Evolutionary conservation across 345 rosid genomes (phyloP).

Genomic region (Rhodamnia argentea): DNA sequence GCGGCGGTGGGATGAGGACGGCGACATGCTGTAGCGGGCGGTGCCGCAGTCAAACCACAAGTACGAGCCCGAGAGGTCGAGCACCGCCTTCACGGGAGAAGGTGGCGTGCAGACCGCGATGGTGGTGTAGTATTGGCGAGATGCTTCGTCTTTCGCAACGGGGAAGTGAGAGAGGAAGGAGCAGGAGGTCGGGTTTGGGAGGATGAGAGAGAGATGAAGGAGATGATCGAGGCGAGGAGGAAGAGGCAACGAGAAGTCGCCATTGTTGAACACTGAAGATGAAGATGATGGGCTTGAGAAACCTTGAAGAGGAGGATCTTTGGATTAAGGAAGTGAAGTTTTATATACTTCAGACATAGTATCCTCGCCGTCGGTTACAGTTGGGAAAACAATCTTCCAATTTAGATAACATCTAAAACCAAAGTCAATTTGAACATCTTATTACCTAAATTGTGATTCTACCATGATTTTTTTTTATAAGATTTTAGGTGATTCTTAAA

Average conservation of each 20-base stretch:
- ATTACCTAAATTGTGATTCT: background rate
- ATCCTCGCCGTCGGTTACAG: no score
- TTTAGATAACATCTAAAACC: background rate
- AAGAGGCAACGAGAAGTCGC: background rate
- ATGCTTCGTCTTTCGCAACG: constrained; percentile 19
- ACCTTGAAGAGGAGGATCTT: background rate
- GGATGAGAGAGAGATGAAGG: background rate
- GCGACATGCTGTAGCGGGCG: background rate
- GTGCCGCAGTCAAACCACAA: constrained; percentile 31
- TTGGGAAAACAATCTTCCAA: background rate
- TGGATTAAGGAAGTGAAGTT: background rate
- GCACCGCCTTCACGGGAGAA: background rate
- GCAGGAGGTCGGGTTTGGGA: background rate
- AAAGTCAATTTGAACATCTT: background rate
- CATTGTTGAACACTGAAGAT: background rate
- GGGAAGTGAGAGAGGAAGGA: constrained; percentile 20
- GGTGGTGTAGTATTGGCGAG: constrained; percentile 29
- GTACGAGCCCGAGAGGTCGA: constrained; percentile 28
- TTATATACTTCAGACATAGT: no score
- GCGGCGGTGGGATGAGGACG: constrained; percentile 19
- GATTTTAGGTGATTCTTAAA: background rate
- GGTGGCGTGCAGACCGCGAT: constrained; percentile 15
- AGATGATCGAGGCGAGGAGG: background rate
- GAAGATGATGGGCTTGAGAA: background rate
- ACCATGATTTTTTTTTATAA: no score